Conservation (phyloP, 441 rosid genomes). For the Arabidopsis hybrid region DNA sequence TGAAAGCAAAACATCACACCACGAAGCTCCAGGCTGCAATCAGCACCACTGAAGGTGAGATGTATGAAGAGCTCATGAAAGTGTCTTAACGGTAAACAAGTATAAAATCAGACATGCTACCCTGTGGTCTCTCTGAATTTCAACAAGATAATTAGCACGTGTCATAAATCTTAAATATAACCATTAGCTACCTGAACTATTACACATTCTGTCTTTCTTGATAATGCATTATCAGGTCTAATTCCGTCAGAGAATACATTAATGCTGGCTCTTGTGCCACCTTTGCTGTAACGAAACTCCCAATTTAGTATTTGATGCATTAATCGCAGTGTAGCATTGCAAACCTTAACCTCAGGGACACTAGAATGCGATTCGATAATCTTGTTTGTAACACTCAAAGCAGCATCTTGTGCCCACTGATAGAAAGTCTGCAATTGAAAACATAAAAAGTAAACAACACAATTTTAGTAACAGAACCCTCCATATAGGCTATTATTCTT, state of each 20-base stretch:
- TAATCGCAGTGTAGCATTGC: slow-evolving; percentile 81
- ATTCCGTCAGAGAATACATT: slow-evolving; percentile 68
- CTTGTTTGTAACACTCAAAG: slow-evolving; percentile 71
- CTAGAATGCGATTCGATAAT: slow-evolving; percentile 68
- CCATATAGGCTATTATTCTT: slow-evolving; percentile 34
- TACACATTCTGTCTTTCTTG: slow-evolving; percentile 76
- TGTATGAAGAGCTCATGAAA: slow-evolving; percentile 20
- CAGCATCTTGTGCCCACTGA: slow-evolving; percentile 91
- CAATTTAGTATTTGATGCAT: slow-evolving; percentile 96
- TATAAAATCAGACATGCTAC: slow-evolving; percentile 26
- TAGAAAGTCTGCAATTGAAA: slow-evolving; percentile 75
- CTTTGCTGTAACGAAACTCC: slow-evolving; percentile 72
- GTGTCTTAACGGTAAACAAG: slow-evolving; percentile 25
- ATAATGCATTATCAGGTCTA: slow-evolving; percentile 57
- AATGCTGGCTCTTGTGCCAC: slow-evolving; percentile 54
- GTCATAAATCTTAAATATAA: slow-evolving; percentile 27
- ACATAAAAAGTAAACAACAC: slow-evolving; percentile 27
- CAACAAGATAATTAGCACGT: slow-evolving; percentile 17
- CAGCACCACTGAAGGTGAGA: slow-evolving; percentile 45
- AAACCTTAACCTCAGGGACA: slow-evolving; percentile 86
- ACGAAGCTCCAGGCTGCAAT: slow-evolving; percentile 93
- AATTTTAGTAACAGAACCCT: slow-evolving; percentile 29
- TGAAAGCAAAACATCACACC: slow-evolving; percentile 90
- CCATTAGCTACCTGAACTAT: slow-evolving; percentile 77
- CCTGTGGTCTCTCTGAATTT: slow-evolving; percentile 19